These are phyloP conservation scores for Amphibolis antarctica DNA, from an alignment of 106 monocot genomes.

Conservation along the genomic window DNA sequence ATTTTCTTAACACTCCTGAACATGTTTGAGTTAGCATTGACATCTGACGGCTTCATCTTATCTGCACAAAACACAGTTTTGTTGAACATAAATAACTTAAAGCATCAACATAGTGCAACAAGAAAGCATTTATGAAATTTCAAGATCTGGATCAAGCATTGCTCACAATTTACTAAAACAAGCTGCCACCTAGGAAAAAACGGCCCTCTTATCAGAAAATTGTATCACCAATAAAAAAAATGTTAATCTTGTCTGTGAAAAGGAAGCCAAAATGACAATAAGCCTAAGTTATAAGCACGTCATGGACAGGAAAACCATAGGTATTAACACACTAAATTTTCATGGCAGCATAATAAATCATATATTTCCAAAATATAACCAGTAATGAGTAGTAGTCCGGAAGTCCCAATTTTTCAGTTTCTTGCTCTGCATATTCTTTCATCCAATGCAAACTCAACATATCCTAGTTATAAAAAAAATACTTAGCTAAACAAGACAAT, in stretches of 20 bases:
- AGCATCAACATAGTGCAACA: not conserved
- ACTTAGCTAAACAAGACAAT: too few relatives aligned
- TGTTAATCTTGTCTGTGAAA: too few relatives aligned
- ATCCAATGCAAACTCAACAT: too few relatives aligned
- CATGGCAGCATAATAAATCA: too few relatives aligned
- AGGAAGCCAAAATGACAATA: not conserved
- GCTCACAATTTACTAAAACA: not conserved
- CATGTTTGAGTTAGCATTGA: slow-evolving; percentile 11
- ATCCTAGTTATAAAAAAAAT: too few relatives aligned
- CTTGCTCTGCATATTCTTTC: too few relatives aligned
- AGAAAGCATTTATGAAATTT: not conserved
- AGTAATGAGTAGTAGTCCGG: too few relatives aligned
- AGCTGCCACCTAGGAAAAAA: not conserved
- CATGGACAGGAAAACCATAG: not conserved
- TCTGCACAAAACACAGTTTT: slow-evolving; percentile 8
- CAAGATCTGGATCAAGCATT: not conserved
- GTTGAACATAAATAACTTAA: not conserved
- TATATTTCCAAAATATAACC: too few relatives aligned
- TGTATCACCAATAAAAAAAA: too few relatives aligned
- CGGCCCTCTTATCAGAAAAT: too few relatives aligned
- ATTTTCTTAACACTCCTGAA: not conserved
- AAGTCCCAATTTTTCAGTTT: too few relatives aligned
- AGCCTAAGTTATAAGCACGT: not conserved
- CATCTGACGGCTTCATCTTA: slow-evolving; percentile 13
- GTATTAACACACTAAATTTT: too few relatives aligned